Percentiles rank a stretch among this genome's conserved stretches.
Evolutionary conservation across 2,329 filamentous ascomycete genomes (phyloP).

Genomic region (Pestalotiopsis sp.): DNA sequence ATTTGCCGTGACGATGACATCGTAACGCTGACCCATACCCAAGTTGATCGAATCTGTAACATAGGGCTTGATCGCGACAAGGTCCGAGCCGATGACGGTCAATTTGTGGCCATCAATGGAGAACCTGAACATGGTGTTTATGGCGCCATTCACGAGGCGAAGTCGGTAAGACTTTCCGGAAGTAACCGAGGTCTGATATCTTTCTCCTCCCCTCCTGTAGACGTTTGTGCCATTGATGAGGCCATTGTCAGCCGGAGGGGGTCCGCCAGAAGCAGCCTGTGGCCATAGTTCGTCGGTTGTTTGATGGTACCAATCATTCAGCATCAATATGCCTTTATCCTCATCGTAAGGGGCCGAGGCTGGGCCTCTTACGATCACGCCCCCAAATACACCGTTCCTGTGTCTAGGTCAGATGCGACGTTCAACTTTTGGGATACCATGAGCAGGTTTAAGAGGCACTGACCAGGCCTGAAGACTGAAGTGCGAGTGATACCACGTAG

Average conservation of each 20-base stretch:
- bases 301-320: slow-evolving; percentile 61
- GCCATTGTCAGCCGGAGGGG: slow-evolving; percentile 45
- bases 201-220: slow-evolving; percentile 35
- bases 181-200: slow-evolving; percentile 40
- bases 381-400: slow-evolving; percentile 59
- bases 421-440: neutral
- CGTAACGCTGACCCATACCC: slow-evolving; percentile 41
- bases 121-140: slow-evolving; percentile 45
- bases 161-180: slow-evolving; percentile 47
- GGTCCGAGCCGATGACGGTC: slow-evolving; percentile 55
- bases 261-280: slow-evolving; percentile 28
- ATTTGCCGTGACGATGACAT: slow-evolving; percentile 17
- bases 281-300: slow-evolving; percentile 41
- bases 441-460: neutral
- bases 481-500: slow-evolving; percentile 65
- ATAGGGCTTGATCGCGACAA: slow-evolving; percentile 58
- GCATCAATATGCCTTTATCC: slow-evolving; percentile 61
- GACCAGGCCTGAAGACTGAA: slow-evolving; percentile 45
- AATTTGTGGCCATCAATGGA: slow-evolving; percentile 55
- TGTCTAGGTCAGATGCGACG: neutral
- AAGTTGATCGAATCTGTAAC: slow-evolving; percentile 45
- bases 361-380: slow-evolving; percentile 64
- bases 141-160: slow-evolving; percentile 45
- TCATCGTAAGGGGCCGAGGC: slow-evolving; percentile 61
- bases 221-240: slow-evolving; percentile 37